A percentile compares a stretch with the other conserved stretches of the same genome.
phyloP scores from a whole-genome alignment of 352 stramenopile species.

The Thalassiosira mediterranea region DNA sequence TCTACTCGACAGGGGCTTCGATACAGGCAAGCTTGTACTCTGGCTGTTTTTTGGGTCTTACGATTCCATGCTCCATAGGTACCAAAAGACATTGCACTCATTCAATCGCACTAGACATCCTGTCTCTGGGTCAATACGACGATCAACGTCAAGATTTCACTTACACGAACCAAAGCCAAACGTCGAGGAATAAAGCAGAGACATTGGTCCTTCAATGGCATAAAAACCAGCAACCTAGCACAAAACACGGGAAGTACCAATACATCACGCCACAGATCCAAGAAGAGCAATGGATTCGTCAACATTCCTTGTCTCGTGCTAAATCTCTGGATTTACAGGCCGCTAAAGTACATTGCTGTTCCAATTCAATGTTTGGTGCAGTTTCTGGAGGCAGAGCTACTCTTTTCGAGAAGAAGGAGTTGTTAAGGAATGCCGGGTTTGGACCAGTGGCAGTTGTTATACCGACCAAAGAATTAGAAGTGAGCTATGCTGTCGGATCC shows the following conservation, averaged over 20 bases:
- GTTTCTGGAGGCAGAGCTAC: constrained; percentile 7
- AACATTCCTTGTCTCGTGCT: neutral
- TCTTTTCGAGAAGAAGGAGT: constrained; percentile 15
- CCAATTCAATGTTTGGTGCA: constrained; percentile 21
- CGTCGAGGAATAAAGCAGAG: constrained; percentile 23
- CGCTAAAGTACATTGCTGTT: constrained; percentile 35
- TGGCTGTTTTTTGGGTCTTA: too few relatives aligned
- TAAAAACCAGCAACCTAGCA: constrained; percentile 10
- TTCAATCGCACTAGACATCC: too few relatives aligned
- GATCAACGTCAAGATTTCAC: too few relatives aligned
- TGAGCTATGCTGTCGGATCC: constrained; percentile 39
- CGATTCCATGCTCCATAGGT: too few relatives aligned
- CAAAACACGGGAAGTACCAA: too few relatives aligned
- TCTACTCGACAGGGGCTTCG: too few relatives aligned
- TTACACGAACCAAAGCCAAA: too few relatives aligned
- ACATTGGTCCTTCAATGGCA: constrained; percentile 26
- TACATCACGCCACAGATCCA: constrained; percentile 23
- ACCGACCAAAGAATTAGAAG: constrained; percentile 7
- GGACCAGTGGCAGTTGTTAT: constrained; percentile 7
- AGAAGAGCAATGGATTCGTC: constrained; percentile 31
- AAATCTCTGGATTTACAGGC: neutral
- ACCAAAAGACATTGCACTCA: too few relatives aligned
- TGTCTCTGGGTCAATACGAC: too few relatives aligned
- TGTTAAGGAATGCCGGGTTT: constrained; percentile 13
- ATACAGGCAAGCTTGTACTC: too few relatives aligned